These are phyloP conservation scores for Ocimum tenuiflorum DNA, from an alignment of 257 asterid species.

Conservation along the genomic window DNA sequence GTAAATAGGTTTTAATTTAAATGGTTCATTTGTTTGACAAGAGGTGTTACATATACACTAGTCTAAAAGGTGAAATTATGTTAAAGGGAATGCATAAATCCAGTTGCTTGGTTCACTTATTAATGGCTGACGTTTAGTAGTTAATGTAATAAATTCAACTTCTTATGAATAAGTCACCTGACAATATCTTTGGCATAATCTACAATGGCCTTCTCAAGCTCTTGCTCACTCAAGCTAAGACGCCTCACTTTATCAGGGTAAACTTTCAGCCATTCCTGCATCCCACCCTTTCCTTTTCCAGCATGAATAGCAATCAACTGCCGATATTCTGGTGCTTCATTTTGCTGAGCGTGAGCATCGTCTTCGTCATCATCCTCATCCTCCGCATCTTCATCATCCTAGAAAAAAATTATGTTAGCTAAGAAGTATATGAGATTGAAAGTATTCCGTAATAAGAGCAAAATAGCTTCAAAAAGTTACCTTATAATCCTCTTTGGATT, in stretches of 20 bases:
- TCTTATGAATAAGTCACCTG: constrained; percentile 41
- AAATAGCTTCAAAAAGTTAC: constrained; percentile 20
- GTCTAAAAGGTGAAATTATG: neutral
- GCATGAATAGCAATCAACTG: constrained; percentile 83
- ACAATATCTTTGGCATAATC: constrained; percentile 58
- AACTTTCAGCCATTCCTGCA: constrained; percentile 57
- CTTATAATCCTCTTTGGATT: constrained; percentile 29
- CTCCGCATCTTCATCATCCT: constrained; percentile 39
- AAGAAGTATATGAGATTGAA: neutral
- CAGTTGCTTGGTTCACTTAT: neutral
- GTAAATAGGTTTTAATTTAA: neutral
- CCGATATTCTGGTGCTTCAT: constrained; percentile 47
- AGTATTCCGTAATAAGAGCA: constrained; percentile 3
- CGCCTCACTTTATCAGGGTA: constrained; percentile 78
- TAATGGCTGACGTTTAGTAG: neutral
- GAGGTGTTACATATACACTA: neutral
- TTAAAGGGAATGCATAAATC: neutral
- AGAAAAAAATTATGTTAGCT: constrained; percentile 7
- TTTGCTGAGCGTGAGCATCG: constrained; percentile 32
- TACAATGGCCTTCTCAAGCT: constrained; percentile 67
- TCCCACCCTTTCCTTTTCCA: constrained; percentile 77
- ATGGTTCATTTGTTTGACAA: neutral
- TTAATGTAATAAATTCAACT: neutral
- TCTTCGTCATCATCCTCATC: constrained; percentile 39
- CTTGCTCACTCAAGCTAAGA: constrained; percentile 90